Percentiles rank a stretch among this genome's conserved stretches.
Evolutionary conservation across 345 rosid genomes (phyloP).

Genomic region (Rhizophora apiculata): DNA sequence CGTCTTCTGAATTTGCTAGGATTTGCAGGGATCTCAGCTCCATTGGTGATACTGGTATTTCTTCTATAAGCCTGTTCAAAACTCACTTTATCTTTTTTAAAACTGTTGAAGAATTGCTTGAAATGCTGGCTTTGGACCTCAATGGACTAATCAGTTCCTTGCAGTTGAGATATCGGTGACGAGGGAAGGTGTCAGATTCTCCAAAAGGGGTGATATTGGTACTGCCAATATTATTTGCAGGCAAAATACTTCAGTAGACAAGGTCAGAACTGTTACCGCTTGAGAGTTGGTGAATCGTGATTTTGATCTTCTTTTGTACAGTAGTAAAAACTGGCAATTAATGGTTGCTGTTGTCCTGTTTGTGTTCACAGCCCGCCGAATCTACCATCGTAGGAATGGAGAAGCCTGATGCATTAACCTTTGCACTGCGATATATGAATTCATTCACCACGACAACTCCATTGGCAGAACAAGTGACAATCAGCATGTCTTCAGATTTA

Average conservation of each 20-base stretch:
- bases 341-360: not conserved
- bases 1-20: slow-evolving; percentile 82
- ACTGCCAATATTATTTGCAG: slow-evolving; percentile 87
- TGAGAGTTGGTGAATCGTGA: too few relatives aligned
- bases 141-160: not conserved
- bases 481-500: slow-evolving; percentile 90
- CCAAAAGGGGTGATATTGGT: slow-evolving; percentile 91
- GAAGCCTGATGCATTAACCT: slow-evolving; percentile 85
- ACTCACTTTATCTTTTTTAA: too few relatives aligned
- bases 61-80: not conserved
- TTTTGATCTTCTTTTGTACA: too few relatives aligned
- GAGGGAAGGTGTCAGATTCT: slow-evolving; percentile 95
- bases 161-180: slow-evolving; percentile 91
- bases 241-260: slow-evolving; percentile 87
- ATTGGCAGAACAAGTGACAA: slow-evolving; percentile 66
- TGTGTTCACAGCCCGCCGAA: slow-evolving; percentile 75
- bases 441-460: slow-evolving; percentile 96
- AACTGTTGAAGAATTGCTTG: not conserved
- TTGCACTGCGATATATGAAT: slow-evolving; percentile 91
- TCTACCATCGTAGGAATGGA: slow-evolving; percentile 79
- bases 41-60: slow-evolving; percentile 90
- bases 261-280: slow-evolving; percentile 34
- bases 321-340: not conserved
- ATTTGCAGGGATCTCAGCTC: slow-evolving; percentile 82
- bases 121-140: not conserved